Conservation (phyloP, 805 yeast genomes). For the Limtongozyma cylindracea region DNA sequence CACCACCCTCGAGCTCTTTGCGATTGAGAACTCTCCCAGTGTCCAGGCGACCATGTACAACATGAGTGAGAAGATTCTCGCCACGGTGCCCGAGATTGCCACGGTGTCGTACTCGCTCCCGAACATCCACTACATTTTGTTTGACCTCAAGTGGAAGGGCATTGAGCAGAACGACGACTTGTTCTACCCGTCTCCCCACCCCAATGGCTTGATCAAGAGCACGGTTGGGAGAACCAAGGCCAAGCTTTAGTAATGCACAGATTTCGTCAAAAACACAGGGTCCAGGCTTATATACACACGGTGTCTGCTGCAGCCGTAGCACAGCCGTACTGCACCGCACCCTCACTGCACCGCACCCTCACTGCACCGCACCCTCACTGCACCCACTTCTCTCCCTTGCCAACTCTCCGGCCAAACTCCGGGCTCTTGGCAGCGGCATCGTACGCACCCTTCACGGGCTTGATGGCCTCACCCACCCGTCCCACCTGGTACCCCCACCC, state of each 20-base stretch:
- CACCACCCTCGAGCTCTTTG: conserved; percentile 54
- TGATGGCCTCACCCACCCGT: conserved; percentile 1
- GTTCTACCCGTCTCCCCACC: conserved; percentile 78
- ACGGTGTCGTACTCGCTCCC: conserved; percentile 60
- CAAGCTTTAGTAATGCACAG: too few relatives aligned
- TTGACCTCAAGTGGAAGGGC: conserved; percentile 70
- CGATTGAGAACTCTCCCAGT: conserved; percentile 72
- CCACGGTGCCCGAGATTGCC: conserved; percentile 24
- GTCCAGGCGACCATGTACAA: conserved; percentile 95
- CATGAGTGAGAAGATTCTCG: conserved; percentile 58
- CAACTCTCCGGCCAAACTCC: conserved; percentile 29
- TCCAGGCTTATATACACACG: too few relatives aligned
- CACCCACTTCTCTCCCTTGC: too few relatives aligned
- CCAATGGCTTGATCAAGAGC: conserved; percentile 77
- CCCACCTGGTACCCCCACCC: conserved; percentile 67
- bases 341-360: too few relatives aligned
- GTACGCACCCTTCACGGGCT: conserved; percentile 9
- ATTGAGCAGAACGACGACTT: conserved; percentile 57
- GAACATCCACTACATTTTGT: conserved; percentile 74
- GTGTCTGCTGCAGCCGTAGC: too few relatives aligned
- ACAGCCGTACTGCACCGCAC: too few relatives aligned
- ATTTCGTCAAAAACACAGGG: too few relatives aligned
- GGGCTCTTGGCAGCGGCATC: conserved; percentile 17
- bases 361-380: too few relatives aligned
- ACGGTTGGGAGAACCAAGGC: conserved; percentile 39